Base-by-base conservation (phyloP, 108 stramenopile genomes). In the Conticribra guillardii region DNA sequence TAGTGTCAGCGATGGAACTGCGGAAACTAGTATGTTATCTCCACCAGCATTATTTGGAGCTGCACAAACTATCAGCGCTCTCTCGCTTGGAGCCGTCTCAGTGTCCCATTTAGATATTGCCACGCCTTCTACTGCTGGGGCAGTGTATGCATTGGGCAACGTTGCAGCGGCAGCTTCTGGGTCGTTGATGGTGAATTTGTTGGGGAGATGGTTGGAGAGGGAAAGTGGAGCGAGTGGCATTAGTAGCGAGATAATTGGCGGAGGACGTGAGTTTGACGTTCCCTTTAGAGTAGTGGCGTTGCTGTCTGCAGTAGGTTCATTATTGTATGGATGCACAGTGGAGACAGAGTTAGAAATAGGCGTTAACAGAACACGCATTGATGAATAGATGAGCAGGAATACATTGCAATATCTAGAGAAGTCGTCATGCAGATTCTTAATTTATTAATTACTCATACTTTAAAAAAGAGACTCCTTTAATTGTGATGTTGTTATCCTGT, bases 121-220 rank as follows among this genome's bases (percentile, higher is more conserved):
- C 8, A 51, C 65, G 16, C 70, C 76, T 2, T 65, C 71, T 29
- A 64, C 57, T 14, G 33, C 76, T 18, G 76, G 76, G 3, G 64
- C 76, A 4, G 76, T 77, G 33, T 77, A 77, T 72, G 76, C 76
- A 2, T 52, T 77, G 52, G 76, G 76, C 8, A 77, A 77, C 41
- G 76, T 77, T 16, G 57, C 62, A 11, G 62, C 76, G n/a, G 76
- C 76, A 11, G 31, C 64, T 27, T 63, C 76, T 24, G 76, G 76
- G 21, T 77, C 76, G 16, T 17, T 64, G 4, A 58, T 45, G 37
- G 70, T 77, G 37, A 71, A 48, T 47, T 34, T 76, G 34, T 71
- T 77, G 50, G 76, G 76, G n/a, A 33, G 27, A 21, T 27, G 64
- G 33, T 53, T 77, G 17, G 70, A 71, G 17, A 17, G 24, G 15